Evolutionary conservation across 306 rosid genomes (phyloP).

Genomic region (Neltuma alba): DNA sequence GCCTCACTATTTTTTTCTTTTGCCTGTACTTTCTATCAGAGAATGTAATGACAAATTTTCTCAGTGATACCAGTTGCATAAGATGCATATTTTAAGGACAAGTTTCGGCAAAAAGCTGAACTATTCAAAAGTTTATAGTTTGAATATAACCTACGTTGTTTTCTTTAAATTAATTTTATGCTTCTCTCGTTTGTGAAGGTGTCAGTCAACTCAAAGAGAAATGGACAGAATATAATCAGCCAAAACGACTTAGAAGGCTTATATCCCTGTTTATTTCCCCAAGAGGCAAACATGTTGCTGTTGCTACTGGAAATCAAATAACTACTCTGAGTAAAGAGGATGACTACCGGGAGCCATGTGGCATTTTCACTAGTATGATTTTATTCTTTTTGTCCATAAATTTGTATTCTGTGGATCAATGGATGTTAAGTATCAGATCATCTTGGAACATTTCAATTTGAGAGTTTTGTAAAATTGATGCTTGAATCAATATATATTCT

Average conservation of each 20-base stretch:
- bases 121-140: not conserved
- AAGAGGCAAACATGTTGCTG: constrained; percentile 77
- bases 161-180: not conserved
- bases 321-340: constrained; percentile 77
- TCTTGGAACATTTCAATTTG: not conserved
- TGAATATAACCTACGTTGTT: not conserved
- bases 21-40: not conserved
- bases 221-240: constrained; percentile 69
- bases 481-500: not conserved
- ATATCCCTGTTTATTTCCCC: constrained; percentile 73
- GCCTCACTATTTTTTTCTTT: not conserved
- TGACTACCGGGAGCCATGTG: constrained; percentile 70
- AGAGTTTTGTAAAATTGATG: not conserved
- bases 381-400: constrained; percentile 6
- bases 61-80: not conserved
- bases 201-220: constrained; percentile 73
- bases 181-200: constrained; percentile 46
- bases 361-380: constrained; percentile 68
- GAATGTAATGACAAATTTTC: not conserved
- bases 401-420: constrained; percentile 8
- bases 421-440: not conserved
- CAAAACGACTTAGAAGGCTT: constrained; percentile 57
- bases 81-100: not conserved
- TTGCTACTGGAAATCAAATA: constrained; percentile 85
- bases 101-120: not conserved